phyloP scores from a whole-genome alignment of 352 stramenopile species.

The Globisporangium radiosum region DNA sequence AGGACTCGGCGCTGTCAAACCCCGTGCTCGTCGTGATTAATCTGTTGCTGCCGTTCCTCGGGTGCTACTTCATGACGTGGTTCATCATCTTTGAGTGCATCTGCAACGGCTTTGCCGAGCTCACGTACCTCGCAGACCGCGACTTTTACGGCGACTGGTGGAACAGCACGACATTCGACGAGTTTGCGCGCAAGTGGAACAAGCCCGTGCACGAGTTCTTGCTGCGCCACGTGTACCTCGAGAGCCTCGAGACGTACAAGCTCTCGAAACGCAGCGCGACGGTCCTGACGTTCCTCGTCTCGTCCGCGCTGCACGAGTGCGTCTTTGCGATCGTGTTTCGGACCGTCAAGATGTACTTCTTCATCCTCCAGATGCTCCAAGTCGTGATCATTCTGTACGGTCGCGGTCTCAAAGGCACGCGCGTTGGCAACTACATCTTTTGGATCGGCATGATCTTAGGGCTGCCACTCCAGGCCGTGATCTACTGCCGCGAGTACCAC shows the following conservation, averaged over 20 bases:
- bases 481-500: conserved; percentile 82
- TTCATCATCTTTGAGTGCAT: conserved; percentile 97
- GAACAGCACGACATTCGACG: conserved; percentile 92
- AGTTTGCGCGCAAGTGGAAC: conserved; percentile 95
- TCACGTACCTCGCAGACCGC: conserved; percentile 86
- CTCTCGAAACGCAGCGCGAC: conserved; percentile 68
- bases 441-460: conserved; percentile 77
- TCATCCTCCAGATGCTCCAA: conserved; percentile 93
- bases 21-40: conserved; percentile 59
- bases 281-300: conserved; percentile 92
- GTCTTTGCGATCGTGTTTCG: conserved; percentile 94
- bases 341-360: conserved; percentile 90
- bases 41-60: conserved; percentile 90
- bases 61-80: conserved; percentile 94
- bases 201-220: conserved; percentile 96
- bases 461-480: conserved; percentile 58
- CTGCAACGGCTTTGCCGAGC: conserved; percentile 93
- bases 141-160: conserved; percentile 98
- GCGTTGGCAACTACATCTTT: conserved; percentile 75
- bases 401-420: conserved; percentile 60
- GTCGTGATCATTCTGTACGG: conserved; percentile 88
- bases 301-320: conserved; percentile 93
- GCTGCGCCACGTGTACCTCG: conserved; percentile 79
- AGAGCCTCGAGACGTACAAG: conserved; percentile 71
- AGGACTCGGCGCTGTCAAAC: conserved; percentile 55